phyloP scores from a whole-genome alignment of 2,329 filamentous ascomycete genomes.

The Ophiostoma triangulosporum region DNA sequence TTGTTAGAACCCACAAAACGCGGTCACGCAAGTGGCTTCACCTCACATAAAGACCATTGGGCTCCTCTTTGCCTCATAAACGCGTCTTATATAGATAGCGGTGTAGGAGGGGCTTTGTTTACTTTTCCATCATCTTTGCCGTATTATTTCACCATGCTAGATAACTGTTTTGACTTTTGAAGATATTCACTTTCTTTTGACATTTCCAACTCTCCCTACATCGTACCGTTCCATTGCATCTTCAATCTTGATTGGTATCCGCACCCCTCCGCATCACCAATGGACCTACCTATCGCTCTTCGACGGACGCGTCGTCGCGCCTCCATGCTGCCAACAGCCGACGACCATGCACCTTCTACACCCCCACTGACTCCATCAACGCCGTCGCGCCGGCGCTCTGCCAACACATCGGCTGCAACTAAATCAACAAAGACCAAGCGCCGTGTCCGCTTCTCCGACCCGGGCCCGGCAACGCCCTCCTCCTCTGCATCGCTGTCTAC shows the following conservation, averaged over 20 bases:
- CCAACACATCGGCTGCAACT: constrained; percentile 9
- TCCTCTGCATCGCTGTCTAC: constrained; percentile 19
- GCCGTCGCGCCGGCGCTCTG: constrained; percentile 16
- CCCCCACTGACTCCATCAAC: constrained; percentile 10
- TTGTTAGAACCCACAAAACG: not conserved
- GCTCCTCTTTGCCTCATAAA: not conserved
- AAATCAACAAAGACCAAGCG: constrained; percentile 22
- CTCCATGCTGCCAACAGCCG: constrained; percentile 12
- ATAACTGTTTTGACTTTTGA: not conserved
- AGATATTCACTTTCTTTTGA: too few relatives aligned
- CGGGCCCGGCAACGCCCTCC: constrained; percentile 26
- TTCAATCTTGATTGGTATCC: not conserved
- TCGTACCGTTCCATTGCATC: too few relatives aligned
- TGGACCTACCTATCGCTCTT: constrained; percentile 38
- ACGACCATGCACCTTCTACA: not conserved
- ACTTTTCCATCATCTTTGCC: not conserved
- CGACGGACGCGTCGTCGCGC: constrained; percentile 37
- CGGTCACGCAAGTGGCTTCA: not conserved
- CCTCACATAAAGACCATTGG: not conserved
- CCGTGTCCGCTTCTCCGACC: constrained; percentile 46
- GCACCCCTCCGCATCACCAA: not conserved
- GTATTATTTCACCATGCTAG: too few relatives aligned
- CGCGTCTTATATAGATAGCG: not conserved
- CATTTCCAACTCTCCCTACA: not conserved
- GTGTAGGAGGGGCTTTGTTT: not conserved